These are phyloP conservation scores for Syzygium syzygioides DNA, from an alignment of 441 rosid genomes.

Conservation along the genomic window DNA sequence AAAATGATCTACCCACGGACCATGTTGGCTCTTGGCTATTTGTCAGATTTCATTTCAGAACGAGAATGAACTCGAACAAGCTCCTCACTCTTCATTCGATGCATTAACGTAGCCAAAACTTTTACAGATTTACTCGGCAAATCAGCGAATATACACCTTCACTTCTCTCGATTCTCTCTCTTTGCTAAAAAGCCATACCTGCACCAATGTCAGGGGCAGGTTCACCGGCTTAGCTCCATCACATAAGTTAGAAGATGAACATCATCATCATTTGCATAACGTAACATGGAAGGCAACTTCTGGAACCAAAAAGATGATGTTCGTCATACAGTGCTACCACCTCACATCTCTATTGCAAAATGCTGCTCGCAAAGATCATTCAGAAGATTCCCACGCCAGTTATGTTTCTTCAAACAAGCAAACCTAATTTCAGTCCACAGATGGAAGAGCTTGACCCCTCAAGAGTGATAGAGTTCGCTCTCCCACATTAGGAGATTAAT, in stretches of 20 bases:
- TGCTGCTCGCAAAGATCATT: neutral
- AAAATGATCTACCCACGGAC: neutral
- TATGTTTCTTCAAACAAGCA: neutral
- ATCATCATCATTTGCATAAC: neutral
- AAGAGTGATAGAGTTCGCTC: conserved; percentile 14
- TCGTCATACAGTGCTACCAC: neutral
- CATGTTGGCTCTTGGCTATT: neutral
- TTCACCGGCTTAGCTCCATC: neutral
- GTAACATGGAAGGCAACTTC: neutral
- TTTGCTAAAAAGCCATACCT: neutral
- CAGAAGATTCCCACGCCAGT: neutral
- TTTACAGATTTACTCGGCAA: neutral
- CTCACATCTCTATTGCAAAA: neutral
- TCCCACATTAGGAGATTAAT: conserved; percentile 19
- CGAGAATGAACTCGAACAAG: neutral
- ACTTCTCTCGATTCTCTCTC: neutral
- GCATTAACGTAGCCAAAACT: neutral
- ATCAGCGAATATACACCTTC: neutral
- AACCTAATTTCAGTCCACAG: neutral
- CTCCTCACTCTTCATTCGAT: neutral
- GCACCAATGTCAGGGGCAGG: neutral
- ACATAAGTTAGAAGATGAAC: neutral
- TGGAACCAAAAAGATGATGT: neutral
- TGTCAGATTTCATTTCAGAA: neutral
- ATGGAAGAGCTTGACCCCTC: conserved; percentile 2